Evolutionary conservation across 148 eudicot genomes (phyloP).

Genomic region (Camellia japonica): DNA sequence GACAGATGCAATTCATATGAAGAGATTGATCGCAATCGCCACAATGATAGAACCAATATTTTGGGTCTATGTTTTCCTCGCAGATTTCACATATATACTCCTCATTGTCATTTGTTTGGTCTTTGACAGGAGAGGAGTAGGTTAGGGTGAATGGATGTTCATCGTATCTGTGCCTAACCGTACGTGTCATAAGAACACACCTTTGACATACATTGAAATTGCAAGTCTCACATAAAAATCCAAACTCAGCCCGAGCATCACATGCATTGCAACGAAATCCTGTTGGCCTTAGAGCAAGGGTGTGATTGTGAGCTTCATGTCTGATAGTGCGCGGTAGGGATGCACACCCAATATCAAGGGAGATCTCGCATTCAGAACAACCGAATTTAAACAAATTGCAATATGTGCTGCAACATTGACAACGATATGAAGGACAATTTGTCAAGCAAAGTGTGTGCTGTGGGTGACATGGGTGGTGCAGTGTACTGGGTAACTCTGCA

Average conservation of each 20-base stretch:
- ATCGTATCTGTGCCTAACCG: conserved; percentile 1
- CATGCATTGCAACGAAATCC: too few relatives aligned
- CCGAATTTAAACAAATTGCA: too few relatives aligned
- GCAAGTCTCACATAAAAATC: too few relatives aligned
- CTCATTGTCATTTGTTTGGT: background rate
- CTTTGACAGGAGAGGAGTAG: background rate
- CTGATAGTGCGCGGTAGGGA: too few relatives aligned
- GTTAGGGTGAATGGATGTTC: conserved; percentile 5
- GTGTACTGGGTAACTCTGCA: background rate
- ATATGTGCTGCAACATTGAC: too few relatives aligned
- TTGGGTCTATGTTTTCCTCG: background rate
- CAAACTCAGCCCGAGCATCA: too few relatives aligned
- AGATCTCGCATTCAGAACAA: too few relatives aligned
- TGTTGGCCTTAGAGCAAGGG: too few relatives aligned
- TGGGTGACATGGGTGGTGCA: conserved; percentile 8
- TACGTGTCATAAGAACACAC: too few relatives aligned
- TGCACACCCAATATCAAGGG: too few relatives aligned
- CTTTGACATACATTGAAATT: too few relatives aligned
- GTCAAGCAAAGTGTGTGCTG: background rate
- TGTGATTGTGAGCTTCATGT: too few relatives aligned
- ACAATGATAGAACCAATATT: conserved; percentile 5
- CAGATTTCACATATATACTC: conserved; percentile 9
- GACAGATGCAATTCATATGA: background rate
- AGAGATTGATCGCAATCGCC: background rate
- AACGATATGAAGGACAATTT: background rate